phyloP scores from a whole-genome alignment of 768 basidiomycete species.

The Cyclocybe cylindracea region DNA sequence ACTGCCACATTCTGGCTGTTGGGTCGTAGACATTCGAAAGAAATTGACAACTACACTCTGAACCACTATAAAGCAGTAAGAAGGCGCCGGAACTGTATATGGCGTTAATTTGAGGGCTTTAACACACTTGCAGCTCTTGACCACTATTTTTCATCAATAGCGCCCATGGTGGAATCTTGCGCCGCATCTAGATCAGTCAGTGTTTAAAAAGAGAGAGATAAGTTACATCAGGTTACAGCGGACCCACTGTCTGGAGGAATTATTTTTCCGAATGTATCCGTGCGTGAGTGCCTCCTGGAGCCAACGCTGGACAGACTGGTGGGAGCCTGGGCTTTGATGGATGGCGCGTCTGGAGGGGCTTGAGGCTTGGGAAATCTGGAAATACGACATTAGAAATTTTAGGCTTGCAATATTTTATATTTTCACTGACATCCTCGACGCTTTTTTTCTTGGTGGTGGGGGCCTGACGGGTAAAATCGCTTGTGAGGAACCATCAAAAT shows the following conservation, averaged over 20 bases:
- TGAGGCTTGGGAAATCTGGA: neutral
- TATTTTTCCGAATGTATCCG: constrained; percentile 14
- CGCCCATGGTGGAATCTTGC: neutral
- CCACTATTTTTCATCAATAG: too few species aligned
- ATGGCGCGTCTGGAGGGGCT: neutral
- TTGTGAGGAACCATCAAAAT: too few species aligned
- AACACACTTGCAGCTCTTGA: too few species aligned
- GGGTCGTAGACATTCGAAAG: too few species aligned
- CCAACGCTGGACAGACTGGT: neutral
- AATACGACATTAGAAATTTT: neutral
- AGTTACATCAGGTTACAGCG: neutral
- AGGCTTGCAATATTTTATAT: neutral
- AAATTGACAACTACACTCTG: too few species aligned
- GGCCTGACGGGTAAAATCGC: neutral
- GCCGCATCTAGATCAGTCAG: neutral
- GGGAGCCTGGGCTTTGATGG: neutral
- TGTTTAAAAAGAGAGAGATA: neutral
- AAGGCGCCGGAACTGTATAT: too few species aligned
- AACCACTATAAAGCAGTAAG: too few species aligned
- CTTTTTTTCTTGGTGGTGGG: constrained; percentile 10
- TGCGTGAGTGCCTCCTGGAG: constrained; percentile 10
- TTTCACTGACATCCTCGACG: constrained; percentile 6
- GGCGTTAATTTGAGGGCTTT: too few species aligned
- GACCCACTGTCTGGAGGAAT: constrained; percentile 7
- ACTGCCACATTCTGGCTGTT: too few species aligned